Percentiles rank a stretch among this genome's conserved stretches.
phyloP scores from a whole-genome alignment of 768 basidiomycete genomes.

The Mrakia blollopis region DNA sequence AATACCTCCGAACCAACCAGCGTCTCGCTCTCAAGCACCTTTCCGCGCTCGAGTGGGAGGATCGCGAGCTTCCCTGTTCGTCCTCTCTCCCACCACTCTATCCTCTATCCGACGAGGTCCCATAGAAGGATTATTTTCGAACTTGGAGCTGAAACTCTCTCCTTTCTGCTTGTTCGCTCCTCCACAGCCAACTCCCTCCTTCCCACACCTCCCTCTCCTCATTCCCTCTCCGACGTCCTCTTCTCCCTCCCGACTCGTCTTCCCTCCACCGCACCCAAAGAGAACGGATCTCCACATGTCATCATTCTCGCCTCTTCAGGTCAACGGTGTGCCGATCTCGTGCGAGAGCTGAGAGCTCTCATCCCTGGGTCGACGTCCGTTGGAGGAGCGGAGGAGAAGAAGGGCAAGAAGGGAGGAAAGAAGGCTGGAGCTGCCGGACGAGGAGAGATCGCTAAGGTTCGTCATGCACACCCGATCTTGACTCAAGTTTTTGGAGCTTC shows the following conservation, averaged over 20 bases:
- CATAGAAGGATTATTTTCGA: neutral
- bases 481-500: neutral
- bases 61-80: constrained; percentile 28
- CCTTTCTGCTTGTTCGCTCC: neutral
- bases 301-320: constrained; percentile 32
- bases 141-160: too few relatives aligned
- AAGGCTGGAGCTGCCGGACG: constrained; percentile 13
- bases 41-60: constrained; percentile 32
- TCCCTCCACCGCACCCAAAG: constrained; percentile 4
- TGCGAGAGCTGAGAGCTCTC: constrained; percentile 26
- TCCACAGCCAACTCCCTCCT: constrained; percentile 1
- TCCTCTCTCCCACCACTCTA: neutral
- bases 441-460: constrained; percentile 31
- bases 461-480: neutral
- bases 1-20: constrained; percentile 21
- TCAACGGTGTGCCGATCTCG: constrained; percentile 32
- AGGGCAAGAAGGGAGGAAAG: constrained; percentile 21
- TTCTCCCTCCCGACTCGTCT: constrained; percentile 9
- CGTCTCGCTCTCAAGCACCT: constrained; percentile 18
- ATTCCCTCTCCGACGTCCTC: constrained; percentile 20
- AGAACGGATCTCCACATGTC: constrained; percentile 18
- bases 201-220: neutral
- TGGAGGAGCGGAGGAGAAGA: neutral
- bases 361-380: neutral
- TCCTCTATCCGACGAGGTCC: neutral